Evolutionary conservation across 2,329 filamentous ascomycete genomes (phyloP), one percentile per base, ranked within the genome.

Genomic region (Ascomycota sp.): DNA sequence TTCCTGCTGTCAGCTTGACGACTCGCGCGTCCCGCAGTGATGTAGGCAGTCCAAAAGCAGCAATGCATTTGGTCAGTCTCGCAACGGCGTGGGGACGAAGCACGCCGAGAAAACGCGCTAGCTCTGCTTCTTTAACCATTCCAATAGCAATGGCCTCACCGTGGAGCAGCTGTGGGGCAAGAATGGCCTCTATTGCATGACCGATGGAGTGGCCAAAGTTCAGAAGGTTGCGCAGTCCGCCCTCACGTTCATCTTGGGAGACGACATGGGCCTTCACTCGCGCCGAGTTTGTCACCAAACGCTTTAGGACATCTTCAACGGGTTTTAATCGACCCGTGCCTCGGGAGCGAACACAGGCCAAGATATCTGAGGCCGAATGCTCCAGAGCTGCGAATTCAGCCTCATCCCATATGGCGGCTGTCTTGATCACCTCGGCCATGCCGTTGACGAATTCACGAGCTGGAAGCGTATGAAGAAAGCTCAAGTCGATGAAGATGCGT

Each of bases 201-300:
- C 89, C 89, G 40, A 98, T 95, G 1, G 89, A 95, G 50, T 98
- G 89, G 21, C 89, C 89, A 54, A 94, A 95, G 53, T 98, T 98
- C 36, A 98, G 65, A 32, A 98, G 64, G 50, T 98, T 98, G 36
- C 89, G 74, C 34, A 98, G 59, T 9, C 89, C 89, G 17, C 85
- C 85, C 55, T 98, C 89, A 39, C 83, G 73, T 57, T 98, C 89
- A 49, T 98, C 89, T 13, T 75, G 73, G 9, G 86, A 93, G 23
- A 98, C 89, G 11, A 98, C 89, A 41, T 80, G 72, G 7, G 89
- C 89, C 58, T 98, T 98, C 48, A 91, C 80, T 30, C 74, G 69
- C n/a, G 85, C 83, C 7, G 85, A 94, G 8, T 80, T 86, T 32
- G 93, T 58, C 12, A 98, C 83, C 35, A 92, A 74, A 36, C 73